These are phyloP conservation scores for Phialemoniopsis sp. DNA, from an alignment of 2,329 filamentous ascomycete species.

Conservation along the genomic window DNA sequence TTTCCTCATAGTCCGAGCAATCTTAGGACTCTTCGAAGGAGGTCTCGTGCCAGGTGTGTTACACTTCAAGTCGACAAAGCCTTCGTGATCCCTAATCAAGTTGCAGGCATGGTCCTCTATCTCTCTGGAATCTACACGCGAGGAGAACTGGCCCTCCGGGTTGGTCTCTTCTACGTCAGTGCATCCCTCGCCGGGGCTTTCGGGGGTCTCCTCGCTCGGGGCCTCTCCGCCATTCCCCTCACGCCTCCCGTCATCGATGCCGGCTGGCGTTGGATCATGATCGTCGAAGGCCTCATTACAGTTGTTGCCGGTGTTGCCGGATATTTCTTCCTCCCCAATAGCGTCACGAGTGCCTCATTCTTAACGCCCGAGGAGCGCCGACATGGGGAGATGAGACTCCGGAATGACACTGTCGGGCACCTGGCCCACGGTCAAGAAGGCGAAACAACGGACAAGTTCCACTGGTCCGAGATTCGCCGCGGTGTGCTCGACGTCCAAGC, in stretches of 20 bases:
- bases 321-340: constrained; percentile 75
- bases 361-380: constrained; percentile 57
- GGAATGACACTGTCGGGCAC: constrained; percentile 64
- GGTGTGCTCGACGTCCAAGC: constrained; percentile 45
- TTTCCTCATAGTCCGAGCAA: constrained; percentile 58
- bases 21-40: constrained; percentile 61
- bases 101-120: constrained; percentile 55
- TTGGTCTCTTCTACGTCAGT: constrained; percentile 65
- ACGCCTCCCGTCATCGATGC: background rate
- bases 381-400: constrained; percentile 26
- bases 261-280: constrained; percentile 61
- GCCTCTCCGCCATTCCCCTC: constrained; percentile 48
- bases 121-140: constrained; percentile 59
- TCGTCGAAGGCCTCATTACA: constrained; percentile 65
- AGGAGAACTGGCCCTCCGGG: constrained; percentile 55
- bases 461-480: constrained; percentile 61
- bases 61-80: background rate
- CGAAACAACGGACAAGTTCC: constrained; percentile 66
- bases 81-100: no score
- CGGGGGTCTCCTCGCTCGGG: constrained; percentile 58
- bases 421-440: constrained; percentile 65
- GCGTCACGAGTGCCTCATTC: constrained; percentile 69
- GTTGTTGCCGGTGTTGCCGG: constrained; percentile 59
- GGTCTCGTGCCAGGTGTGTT: constrained; percentile 51
- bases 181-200: constrained; percentile 74